Base-by-base conservation (phyloP, 2,329 filamentous ascomycete species). In the Botrytis byssoidea region DNA sequence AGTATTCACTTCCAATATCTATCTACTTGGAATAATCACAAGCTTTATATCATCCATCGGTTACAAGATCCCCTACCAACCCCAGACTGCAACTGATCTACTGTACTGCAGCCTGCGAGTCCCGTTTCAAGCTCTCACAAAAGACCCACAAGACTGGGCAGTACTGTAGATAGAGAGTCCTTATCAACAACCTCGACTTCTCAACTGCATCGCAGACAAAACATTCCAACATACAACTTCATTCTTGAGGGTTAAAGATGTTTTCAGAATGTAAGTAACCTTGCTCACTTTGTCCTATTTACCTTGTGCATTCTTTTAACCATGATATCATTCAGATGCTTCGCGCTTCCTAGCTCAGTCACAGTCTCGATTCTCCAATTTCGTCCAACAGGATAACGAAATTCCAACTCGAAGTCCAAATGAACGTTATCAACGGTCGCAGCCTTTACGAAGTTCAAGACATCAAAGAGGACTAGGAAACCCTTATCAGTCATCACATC, bases 281-380 rank as follows among this genome's bases (percentile, higher is more conserved):
- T 12, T 60, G 66, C 16, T 25, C 29, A 22, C 40, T 32, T 32
- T 42, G 20, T 6, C 16, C 25, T n/a, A 42, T 3, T 16, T 40
- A 14, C 66, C 40, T 40, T 18, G 48, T 66, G 35, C 40, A 55
- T 60, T 48, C 29, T 65, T 74, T 74, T 73, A 75, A 76, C 67
- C 55, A 69, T 66, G 71, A 67, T 32, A 25, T 29, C 40, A 72
- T 71, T 35, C 55, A 71, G 96, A 98, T 91, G 96, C 96, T 80
- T 98, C 95, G 78, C 92, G 92, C 79, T 99, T 99, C 83, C 90
- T 99, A 79, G 93, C 95, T 75, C 96, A 98, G 88, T 98, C 95
- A 78, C 95, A 97, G 86, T 97, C 95, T 75, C 92, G 94, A 76
- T 86, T 98, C 80, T 93, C 92, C 78, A 90, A 85, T 82, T 90